Conservation (phyloP, 2,329 filamentous ascomycete species). For the Colletotrichum kahawae region DNA sequence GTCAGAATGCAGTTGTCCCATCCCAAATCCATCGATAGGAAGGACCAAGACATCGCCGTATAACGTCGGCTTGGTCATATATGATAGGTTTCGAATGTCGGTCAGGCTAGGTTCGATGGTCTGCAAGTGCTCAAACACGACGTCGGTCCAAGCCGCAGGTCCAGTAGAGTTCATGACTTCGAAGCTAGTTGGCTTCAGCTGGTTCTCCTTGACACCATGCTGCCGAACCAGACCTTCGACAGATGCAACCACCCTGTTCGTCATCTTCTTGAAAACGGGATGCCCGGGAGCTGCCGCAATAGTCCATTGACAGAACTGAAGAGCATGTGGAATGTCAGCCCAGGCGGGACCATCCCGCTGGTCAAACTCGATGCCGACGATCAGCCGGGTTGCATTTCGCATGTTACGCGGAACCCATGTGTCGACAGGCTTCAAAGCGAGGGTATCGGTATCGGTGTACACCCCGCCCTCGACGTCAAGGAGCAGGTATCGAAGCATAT, state of each 20-base stretch:
- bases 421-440: conserved; percentile 37
- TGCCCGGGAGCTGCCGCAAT: conserved; percentile 29
- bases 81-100: not conserved
- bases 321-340: conserved; percentile 22
- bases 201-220: not conserved
- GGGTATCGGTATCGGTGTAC: conserved; percentile 59
- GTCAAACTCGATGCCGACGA: conserved; percentile 34
- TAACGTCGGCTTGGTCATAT: conserved; percentile 18
- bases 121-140: conserved; percentile 32
- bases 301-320: conserved; percentile 28
- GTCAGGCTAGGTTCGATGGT: conserved; percentile 24
- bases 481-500: conserved; percentile 72
- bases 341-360: conserved; percentile 27
- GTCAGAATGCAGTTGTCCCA: conserved; percentile 31
- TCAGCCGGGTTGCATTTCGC: conserved; percentile 11
- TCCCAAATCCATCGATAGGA: conserved; percentile 31
- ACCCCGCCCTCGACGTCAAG: conserved; percentile 79
- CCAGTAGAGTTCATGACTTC: conserved; percentile 37
- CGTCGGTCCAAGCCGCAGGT: conserved; percentile 35
- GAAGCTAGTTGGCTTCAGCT: conserved; percentile 27
- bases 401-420: conserved; percentile 35
- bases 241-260: conserved; percentile 25
- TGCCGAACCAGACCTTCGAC: conserved; percentile 22
- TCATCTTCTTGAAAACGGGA: conserved; percentile 32
- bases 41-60: conserved; percentile 28